Evolutionary conservation across 164 flowering plant species (phyloP), one percentile per base, ranked within the genome.

Genomic region (Akebia trifoliata): DNA sequence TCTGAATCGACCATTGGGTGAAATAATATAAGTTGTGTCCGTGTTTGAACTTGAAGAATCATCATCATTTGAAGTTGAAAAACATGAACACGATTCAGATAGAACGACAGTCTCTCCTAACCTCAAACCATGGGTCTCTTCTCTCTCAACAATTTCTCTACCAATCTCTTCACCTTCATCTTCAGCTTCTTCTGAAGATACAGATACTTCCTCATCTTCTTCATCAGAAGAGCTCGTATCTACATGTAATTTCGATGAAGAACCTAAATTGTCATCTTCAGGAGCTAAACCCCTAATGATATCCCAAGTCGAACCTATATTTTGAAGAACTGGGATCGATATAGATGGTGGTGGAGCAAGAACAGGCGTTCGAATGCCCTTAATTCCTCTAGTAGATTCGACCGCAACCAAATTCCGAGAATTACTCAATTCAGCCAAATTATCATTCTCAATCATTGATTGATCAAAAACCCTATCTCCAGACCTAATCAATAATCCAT

Each of bases 361-460:
- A 29, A 67, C 35, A 11, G 92, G 96, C 8, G 97, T 97, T 53
- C 99, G 70, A 24, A 63, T 60, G 6, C 99, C 99, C 61, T 78
- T 93, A 44, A 93, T 86, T 39, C 98, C 95, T 4, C 67, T 43
- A 35, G 34, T 6, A 64, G 40, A 40, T 11, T n/a, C n/a, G n/a
- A n/a, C n/a, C n/a, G n/a, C n/a, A n/a, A n/a, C n/a, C n/a, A n/a
- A n/a, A n/a, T n/a, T n/a, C n/a, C n/a, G n/a, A n/a, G n/a, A n/a
- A n/a, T n/a, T n/a, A n/a, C n/a, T n/a, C n/a, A n/a, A n/a, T n/a
- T n/a, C n/a, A n/a, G n/a, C n/a, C n/a, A 15, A 12, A 44, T 15
- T 24, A 31, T 18, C 34, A 17, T 9, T 11, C 32, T 10, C 29
- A 10, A 10, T 36, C 0, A 2, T 14, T 2, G 48, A 4, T 6